Evolutionary conservation across 2,329 filamentous ascomycete genomes (phyloP).

Genomic region (Colletotrichum plurivorum): DNA sequence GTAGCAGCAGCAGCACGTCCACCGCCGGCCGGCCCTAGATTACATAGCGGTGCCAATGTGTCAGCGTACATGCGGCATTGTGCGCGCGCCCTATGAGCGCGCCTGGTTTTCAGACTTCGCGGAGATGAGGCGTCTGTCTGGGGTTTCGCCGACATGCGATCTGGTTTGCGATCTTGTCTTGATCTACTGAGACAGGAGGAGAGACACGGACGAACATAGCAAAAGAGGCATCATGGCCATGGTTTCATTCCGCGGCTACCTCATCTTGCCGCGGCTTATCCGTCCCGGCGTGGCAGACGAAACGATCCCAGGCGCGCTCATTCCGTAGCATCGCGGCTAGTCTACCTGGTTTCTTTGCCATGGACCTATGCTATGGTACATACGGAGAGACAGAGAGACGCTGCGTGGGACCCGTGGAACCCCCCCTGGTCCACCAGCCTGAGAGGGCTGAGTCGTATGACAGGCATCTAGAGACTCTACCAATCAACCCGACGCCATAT

Average conservation of each 20-base stretch:
- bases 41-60: not conserved
- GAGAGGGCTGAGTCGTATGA: constrained; percentile 41
- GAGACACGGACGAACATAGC: constrained; percentile 33
- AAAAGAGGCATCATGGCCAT: constrained; percentile 35
- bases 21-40: constrained; percentile 18
- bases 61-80: constrained; percentile 12
- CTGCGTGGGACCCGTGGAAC: constrained; percentile 33
- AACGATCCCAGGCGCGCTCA: constrained; percentile 38
- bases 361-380: too few species aligned
- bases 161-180: constrained; percentile 33
- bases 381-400: constrained; percentile 25
- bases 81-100: not conserved
- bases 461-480: constrained; percentile 33
- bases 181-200: constrained; percentile 39
- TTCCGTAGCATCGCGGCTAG: constrained; percentile 40
- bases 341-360: not conserved
- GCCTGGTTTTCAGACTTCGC: too few species aligned
- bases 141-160: constrained; percentile 38
- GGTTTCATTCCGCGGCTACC: constrained; percentile 34
- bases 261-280: constrained; percentile 35
- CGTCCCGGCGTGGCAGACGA: constrained; percentile 17
- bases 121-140: constrained; percentile 34
- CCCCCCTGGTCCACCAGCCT: constrained; percentile 34
- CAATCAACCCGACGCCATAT: constrained; percentile 38
- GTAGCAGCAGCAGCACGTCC: not conserved